Conservation (phyloP, 225 moss, liverwort and hornwort genomes). For the Physcomitrellopsis africana region DNA sequence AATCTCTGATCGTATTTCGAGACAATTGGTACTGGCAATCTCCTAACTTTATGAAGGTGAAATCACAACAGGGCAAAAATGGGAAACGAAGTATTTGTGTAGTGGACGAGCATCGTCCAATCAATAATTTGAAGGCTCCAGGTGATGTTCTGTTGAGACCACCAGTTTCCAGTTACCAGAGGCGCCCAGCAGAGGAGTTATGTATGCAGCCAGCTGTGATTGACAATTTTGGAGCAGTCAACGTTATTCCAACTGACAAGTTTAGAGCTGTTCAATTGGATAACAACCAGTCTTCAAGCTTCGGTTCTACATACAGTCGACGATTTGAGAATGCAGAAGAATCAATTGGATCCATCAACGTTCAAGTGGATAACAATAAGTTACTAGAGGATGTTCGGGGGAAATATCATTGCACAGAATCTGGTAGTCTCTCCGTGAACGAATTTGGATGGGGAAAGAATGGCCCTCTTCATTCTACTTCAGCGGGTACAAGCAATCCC, state of each 20-base stretch:
- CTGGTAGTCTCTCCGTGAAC: conserved; percentile 16
- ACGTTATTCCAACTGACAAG: conserved; percentile 42
- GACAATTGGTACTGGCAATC: conserved; percentile 18
- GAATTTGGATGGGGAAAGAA: conserved; percentile 30
- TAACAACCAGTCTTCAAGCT: conserved; percentile 43
- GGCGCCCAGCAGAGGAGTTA: conserved; percentile 18
- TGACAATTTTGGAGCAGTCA: conserved; percentile 52
- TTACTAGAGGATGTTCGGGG: conserved; percentile 24
- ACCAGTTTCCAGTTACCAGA: conserved; percentile 15
- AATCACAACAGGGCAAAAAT: conserved; percentile 45
- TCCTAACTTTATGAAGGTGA: conserved; percentile 23
- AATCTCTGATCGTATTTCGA: conserved; percentile 8
- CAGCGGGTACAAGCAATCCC: conserved; percentile 39
- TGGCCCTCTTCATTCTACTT: conserved; percentile 20
- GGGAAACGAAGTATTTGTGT: conserved; percentile 39
- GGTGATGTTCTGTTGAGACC: conserved; percentile 24
- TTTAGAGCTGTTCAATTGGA: conserved; percentile 53
- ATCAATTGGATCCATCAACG: conserved; percentile 42
- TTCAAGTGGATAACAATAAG: conserved; percentile 31
- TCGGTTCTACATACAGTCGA: conserved; percentile 47
- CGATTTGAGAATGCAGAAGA: conserved; percentile 35
- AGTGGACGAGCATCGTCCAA: conserved; percentile 34
- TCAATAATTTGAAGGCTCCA: conserved; percentile 19
- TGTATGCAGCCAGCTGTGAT: conserved; percentile 33
- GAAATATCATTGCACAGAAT: conserved; percentile 32